phyloP scores from a whole-genome alignment of 31 red algal species.

The Asparagopsis taxiformis region DNA sequence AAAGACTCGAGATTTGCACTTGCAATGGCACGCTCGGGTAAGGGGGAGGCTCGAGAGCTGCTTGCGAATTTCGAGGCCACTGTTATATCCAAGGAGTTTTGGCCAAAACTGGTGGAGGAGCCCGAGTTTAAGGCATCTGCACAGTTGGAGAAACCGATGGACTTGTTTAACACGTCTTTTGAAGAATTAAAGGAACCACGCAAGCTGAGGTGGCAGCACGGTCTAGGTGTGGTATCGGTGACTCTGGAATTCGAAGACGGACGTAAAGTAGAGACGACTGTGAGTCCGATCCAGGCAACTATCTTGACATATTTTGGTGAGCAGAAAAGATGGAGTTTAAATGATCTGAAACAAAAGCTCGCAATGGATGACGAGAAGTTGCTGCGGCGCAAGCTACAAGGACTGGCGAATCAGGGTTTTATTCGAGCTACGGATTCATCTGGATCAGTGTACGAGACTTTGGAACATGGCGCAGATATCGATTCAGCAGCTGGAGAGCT shows the following conservation, averaged over 20 bases:
- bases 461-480: constrained; percentile 37
- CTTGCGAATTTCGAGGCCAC: constrained; percentile 40
- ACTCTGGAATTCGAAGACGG: constrained; percentile 71
- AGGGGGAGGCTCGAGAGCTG: not conserved
- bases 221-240: constrained; percentile 26
- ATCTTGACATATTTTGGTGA: constrained; percentile 48
- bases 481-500: constrained; percentile 11
- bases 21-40: constrained; percentile 8
- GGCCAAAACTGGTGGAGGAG: constrained; percentile 65
- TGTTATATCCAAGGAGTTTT: constrained; percentile 70
- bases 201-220: constrained; percentile 66
- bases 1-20: constrained; percentile 50
- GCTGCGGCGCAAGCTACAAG: constrained; percentile 28
- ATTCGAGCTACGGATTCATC: constrained; percentile 25
- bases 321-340: constrained; percentile 1
- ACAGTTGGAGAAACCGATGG: constrained; percentile 41
- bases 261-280: constrained; percentile 30
- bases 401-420: constrained; percentile 26
- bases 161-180: constrained; percentile 31
- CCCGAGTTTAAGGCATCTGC: constrained; percentile 17
- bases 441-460: constrained; percentile 36
- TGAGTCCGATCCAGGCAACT: constrained; percentile 54
- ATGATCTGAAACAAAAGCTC: constrained; percentile 27
- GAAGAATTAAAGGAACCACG: constrained; percentile 47
- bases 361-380: constrained; percentile 17